Percentiles rank a stretch among this genome's conserved stretches.
Conservation (phyloP, 768 basidiomycete species). For the Trametes cubensis region DNA sequence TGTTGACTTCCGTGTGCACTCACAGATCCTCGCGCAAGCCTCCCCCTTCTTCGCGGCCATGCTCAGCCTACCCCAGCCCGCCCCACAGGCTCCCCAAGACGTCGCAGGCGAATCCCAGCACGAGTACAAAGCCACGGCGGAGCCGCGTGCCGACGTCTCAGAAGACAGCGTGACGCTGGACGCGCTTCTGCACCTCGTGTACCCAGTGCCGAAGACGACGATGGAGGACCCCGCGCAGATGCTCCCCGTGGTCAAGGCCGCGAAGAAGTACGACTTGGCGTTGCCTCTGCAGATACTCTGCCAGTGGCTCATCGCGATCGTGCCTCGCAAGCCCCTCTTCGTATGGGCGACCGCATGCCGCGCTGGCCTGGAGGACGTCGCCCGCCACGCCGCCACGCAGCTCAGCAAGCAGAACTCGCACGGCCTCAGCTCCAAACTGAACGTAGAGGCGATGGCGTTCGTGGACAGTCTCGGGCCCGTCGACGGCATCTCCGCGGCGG, state of each 20-base stretch:
- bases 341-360: constrained; percentile 17
- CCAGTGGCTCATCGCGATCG: constrained; percentile 1
- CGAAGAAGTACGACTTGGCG: constrained; percentile 33
- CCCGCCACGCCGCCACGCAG: constrained; percentile 4
- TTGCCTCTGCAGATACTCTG: constrained; percentile 21
- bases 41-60: constrained; percentile 40
- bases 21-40: constrained; percentile 36
- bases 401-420: background rate
- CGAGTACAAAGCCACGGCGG: no score
- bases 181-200: constrained; percentile 29
- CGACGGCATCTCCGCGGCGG: constrained; percentile 8
- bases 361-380: constrained; percentile 12
- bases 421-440: background rate
- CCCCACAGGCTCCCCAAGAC: no score
- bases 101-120: no score
- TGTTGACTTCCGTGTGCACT: constrained; percentile 30
- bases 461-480: background rate
- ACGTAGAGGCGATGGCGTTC: no score
- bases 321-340: constrained; percentile 1
- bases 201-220: constrained; percentile 25
- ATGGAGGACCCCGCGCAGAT: constrained; percentile 9
- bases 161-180: constrained; percentile 29
- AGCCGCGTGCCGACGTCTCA: constrained; percentile 7
- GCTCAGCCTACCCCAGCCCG: constrained; percentile 36
- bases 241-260: constrained; percentile 28